Evolutionary conservation across 768 basidiomycete genomes (phyloP).

Genomic region (Macrolepiota fuliginosa): DNA sequence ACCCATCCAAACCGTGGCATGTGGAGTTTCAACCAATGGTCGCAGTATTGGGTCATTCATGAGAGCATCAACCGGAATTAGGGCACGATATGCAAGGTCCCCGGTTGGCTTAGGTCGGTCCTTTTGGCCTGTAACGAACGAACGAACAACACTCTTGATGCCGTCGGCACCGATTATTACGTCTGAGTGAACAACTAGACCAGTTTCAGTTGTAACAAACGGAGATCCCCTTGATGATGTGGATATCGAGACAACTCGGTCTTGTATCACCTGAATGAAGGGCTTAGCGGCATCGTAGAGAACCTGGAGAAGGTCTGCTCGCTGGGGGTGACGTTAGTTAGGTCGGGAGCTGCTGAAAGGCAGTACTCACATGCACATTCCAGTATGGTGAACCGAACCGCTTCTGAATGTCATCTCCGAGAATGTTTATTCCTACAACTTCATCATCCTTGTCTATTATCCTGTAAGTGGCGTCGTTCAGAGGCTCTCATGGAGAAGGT

Average conservation of each 20-base stretch:
- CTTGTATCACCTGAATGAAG: conserved; percentile 33
- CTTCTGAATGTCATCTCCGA: conserved; percentile 25
- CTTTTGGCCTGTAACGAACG: conserved; percentile 44
- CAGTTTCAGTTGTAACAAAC: conserved; percentile 37
- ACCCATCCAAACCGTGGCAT: conserved; percentile 62
- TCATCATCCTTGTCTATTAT: conserved; percentile 28
- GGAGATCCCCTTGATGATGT: conserved; percentile 20
- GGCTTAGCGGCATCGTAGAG: conserved; percentile 33
- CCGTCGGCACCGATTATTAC: conserved; percentile 48
- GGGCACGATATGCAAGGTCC: conserved; percentile 60
- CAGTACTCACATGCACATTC: conserved; percentile 29
- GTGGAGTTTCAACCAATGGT: conserved; percentile 45
- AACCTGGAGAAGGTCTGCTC: conserved; percentile 47
- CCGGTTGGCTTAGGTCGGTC: conserved; percentile 53
- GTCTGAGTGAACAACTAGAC: conserved; percentile 39
- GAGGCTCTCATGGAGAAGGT: conserved; percentile 15
- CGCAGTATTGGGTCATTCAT: conserved; percentile 50
- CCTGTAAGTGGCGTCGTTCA: not conserved
- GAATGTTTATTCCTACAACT: conserved; percentile 24
- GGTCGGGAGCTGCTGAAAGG: not conserved
- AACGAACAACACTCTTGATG: conserved; percentile 45
- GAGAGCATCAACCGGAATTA: conserved; percentile 43
- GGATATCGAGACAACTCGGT: conserved; percentile 28
- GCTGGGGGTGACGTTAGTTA: conserved; percentile 27
- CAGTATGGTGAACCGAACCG: conserved; percentile 32